Percentiles rank a stretch among this genome's conserved stretches.
These are phyloP conservation scores for Phaffomyces opuntiae DNA, from an alignment of 805 yeast species.

Conservation along the genomic window DNA sequence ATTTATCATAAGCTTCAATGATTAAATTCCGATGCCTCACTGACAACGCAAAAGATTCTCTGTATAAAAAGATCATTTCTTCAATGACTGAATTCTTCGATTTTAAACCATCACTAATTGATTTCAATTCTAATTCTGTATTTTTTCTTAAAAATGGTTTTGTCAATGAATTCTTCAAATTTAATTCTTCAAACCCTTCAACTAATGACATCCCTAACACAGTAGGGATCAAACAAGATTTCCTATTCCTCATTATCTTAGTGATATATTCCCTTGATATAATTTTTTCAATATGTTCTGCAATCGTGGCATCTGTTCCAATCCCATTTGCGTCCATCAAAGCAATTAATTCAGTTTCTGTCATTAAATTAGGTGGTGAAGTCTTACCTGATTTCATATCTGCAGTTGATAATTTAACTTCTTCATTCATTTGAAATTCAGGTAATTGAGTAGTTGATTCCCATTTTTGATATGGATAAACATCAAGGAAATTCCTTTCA, in stretches of 20 bases:
- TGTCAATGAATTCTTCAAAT: slow-evolving; percentile 67
- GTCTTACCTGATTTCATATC: slow-evolving; percentile 71
- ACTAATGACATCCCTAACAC: slow-evolving; percentile 79
- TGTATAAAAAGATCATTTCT: slow-evolving; percentile 50
- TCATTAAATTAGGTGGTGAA: slow-evolving; percentile 71
- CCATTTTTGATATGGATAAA: slow-evolving; percentile 80
- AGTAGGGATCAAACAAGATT: slow-evolving; percentile 61
- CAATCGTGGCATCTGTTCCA: slow-evolving; percentile 99
- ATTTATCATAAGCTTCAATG: slow-evolving; percentile 25
- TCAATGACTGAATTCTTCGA: slow-evolving; percentile 46
- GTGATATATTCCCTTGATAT: slow-evolving; percentile 57
- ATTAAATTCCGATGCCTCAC: slow-evolving; percentile 34
- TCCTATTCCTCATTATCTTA: slow-evolving; percentile 31
- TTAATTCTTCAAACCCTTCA: slow-evolving; percentile 79
- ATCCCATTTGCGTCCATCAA: slow-evolving; percentile 96
- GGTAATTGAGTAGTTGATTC: slow-evolving; percentile 59
- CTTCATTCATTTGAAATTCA: slow-evolving; percentile 47
- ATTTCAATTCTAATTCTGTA: slow-evolving; percentile 59
- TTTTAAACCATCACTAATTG: slow-evolving; percentile 60
- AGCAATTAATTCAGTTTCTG: slow-evolving; percentile 87
- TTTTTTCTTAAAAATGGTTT: slow-evolving; percentile 82
- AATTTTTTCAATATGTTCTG: slow-evolving; percentile 90
- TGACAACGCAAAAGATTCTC: slow-evolving; percentile 50
- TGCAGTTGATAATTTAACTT: slow-evolving; percentile 46
- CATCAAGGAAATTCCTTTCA: slow-evolving; percentile 71